phyloP scores from a whole-genome alignment of 768 basidiomycete species.

The Neoboletus magnificus region DNA sequence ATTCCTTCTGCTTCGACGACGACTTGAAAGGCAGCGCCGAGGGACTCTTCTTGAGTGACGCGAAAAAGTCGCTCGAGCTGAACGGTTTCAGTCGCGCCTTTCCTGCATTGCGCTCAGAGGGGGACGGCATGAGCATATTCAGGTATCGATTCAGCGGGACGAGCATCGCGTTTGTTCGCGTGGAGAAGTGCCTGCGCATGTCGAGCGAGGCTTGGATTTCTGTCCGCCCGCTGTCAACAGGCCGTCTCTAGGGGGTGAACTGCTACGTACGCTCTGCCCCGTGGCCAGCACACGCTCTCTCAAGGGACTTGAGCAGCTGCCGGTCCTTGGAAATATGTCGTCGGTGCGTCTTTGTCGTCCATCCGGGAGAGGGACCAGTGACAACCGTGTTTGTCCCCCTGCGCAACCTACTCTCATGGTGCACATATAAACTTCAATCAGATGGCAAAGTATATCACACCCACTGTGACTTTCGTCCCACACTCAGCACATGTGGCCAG shows the following conservation, averaged over 20 bases:
- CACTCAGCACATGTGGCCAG: slow-evolving; percentile 81
- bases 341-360: slow-evolving; percentile 76
- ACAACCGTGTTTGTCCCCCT: slow-evolving; percentile 6
- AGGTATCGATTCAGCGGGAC: slow-evolving; percentile 91
- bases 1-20: slow-evolving; percentile 58
- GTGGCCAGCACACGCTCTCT: slow-evolving; percentile 52
- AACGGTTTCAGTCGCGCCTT: slow-evolving; percentile 61
- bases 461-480: slow-evolving; percentile 52
- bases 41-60: slow-evolving; percentile 68
- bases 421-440: background rate
- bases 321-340: slow-evolving; percentile 85
- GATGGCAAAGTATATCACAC: slow-evolving; percentile 14
- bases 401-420: background rate
- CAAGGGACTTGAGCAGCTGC: slow-evolving; percentile 65
- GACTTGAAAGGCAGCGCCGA: slow-evolving; percentile 74
- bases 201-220: slow-evolving; percentile 60
- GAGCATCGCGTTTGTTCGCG: slow-evolving; percentile 81
- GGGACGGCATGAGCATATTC: slow-evolving; percentile 78
- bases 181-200: slow-evolving; percentile 78
- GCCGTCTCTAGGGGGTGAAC: background rate
- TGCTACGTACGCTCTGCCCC: slow-evolving; percentile 49
- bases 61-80: slow-evolving; percentile 63
- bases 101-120: slow-evolving; percentile 38
- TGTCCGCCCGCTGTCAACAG: slow-evolving; percentile 25
- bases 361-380: slow-evolving; percentile 62